Base-by-base conservation (phyloP, 805 yeast genomes). In the Wickerhamomyces subpelliculosus region DNA sequence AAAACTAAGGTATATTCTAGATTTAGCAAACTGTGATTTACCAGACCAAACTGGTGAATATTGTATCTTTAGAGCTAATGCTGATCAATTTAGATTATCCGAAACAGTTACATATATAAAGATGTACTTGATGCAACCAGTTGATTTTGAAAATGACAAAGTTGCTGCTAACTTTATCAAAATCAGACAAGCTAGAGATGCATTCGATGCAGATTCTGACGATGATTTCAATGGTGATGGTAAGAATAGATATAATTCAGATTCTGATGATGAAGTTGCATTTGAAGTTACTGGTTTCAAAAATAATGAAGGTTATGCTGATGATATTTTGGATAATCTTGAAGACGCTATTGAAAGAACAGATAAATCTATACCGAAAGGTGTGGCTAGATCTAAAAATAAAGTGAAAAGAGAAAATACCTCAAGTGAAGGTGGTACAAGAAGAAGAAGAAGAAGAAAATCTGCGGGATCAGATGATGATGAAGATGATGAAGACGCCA, bases 1-100 rank as follows among this genome's bases (percentile, higher is more conserved):
- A 3, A 61, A 70, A 36, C 40, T 75, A 14, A 55, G 85, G 25
- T 57, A 75, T 23, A 52, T 79, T 14, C 55, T 80, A 36, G 52
- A 55, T 9, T 46, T 65, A 5, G 52, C 73, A 17, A 81, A 80
- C 8, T 72, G 68, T 40, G 61, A 56, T 5, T 38, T 72, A 13
- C 75, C 78, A 1, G 60, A 46, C 20, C 54, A 55, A 6, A 53
- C 66, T 23, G 63, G 58, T 23, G 73, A 64, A 32, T 50, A 50
- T 4, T 73, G 72, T 43, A 49, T 61, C 13, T 50, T 78, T 12
- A 68, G 67, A 1, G 38, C 49, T 0, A 36, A 54, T 1, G 47
- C 68, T 1, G 47, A 64, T 1, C 42, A 55, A 7, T 60, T 58
- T 3, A 45, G 45, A 6, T 43, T 79, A 14, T 51, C 52, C 10